Evolutionary conservation across 1,284 basidiomycete species (phyloP), one percentile per base, ranked within the genome.

Genomic region (Austropuccinia psidii): DNA sequence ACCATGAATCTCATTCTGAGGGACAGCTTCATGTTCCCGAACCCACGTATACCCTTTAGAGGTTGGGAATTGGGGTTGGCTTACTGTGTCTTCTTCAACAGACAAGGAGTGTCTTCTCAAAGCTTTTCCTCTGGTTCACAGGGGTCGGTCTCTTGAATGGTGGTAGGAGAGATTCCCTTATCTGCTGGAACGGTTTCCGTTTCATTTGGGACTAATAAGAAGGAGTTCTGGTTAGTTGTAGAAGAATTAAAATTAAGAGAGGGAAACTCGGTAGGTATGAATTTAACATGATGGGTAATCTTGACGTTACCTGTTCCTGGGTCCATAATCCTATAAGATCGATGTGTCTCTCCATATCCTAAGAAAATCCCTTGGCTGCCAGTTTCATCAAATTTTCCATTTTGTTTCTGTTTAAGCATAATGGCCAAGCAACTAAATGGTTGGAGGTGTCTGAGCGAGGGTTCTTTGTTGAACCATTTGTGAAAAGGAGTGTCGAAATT

Each of bases 371-470:
- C 82, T 0, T 79, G 68, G 75, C 79, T 76, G 27, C 75, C 13
- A 52, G 80, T 60, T 76, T 80, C 77, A 0, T 80, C 76, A 43
- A 78, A 75, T 76, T 81, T 68, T 75, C 81, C 83, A 73, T 77
- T n/a, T 57, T 78, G 35, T 41, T 33, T 62, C 39, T 62, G 41
- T 43, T 43, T 19, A 19, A 37, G 29, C 19, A 39, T 39, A 37
- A 60, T 37, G 33, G 57, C 57, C 41, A 17, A 8, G 29, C 19
- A 57, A 9, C 21, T 24, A 52, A 11, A 52, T 15, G 54, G 54
- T 11, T 57, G 54, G 21, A 57, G 45, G 15, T 65, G 45, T 13
- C 29, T 13, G 31, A 65, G 49, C 8, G 9, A 13, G 21, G 49
- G 9, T 9, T 9, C 8, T 13, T 11, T 13, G 21, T 52, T 52